Evolutionary conservation across 768 basidiomycete species (phyloP).

Genomic region (Boletus fagicola): DNA sequence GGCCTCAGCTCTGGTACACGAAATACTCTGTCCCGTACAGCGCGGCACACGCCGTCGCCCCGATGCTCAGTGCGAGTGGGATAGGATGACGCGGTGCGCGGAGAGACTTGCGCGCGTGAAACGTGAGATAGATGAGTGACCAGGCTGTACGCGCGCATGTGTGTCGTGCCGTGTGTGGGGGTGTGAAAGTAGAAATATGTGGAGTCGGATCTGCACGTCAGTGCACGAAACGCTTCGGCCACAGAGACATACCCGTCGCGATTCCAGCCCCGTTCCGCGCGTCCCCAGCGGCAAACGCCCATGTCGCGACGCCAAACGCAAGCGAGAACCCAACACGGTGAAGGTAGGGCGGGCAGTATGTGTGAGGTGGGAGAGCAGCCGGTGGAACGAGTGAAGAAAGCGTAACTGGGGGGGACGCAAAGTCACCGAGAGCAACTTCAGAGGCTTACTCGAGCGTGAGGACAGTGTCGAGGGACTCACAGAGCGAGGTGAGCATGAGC

Average conservation of each 20-base stretch:
- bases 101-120: conserved; percentile 37
- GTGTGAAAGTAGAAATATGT: neutral
- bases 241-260: conserved; percentile 27
- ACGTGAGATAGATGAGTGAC: conserved; percentile 45
- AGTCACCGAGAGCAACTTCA: neutral
- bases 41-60: conserved; percentile 28
- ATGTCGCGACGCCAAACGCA: conserved; percentile 45
- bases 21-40: conserved; percentile 32
- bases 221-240: neutral
- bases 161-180: neutral
- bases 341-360: conserved; percentile 41
- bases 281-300: conserved; percentile 41
- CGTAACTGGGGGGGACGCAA: conserved; percentile 30
- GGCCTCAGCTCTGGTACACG: conserved; percentile 25
- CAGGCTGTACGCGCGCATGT: conserved; percentile 33
- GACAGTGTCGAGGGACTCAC: conserved; percentile 23
- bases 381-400: conserved; percentile 37
- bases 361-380: conserved; percentile 26
- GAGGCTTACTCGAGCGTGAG: neutral
- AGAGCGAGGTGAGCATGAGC: conserved; percentile 34
- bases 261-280: conserved; percentile 45
- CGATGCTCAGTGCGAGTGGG: conserved; percentile 34
- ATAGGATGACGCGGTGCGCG: conserved; percentile 32
- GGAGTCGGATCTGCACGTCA: neutral
- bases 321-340: conserved; percentile 44